Percentiles rank a stretch among this genome's conserved stretches.
Evolutionary conservation across 2,329 filamentous ascomycete genomes (phyloP).

Genomic region (Fusarium longipes): DNA sequence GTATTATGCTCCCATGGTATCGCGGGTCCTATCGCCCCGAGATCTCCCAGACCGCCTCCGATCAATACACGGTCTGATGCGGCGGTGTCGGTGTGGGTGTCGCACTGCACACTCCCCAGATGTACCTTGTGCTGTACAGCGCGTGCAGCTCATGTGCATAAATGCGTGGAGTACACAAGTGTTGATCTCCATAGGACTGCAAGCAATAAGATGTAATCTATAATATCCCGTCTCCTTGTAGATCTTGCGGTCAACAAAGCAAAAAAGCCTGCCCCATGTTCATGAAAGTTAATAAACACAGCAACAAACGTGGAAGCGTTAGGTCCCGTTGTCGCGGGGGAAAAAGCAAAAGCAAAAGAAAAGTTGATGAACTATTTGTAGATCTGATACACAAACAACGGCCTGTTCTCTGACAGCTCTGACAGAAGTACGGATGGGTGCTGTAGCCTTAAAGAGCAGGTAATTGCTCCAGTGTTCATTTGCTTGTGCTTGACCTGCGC

Average conservation of each 20-base stretch:
- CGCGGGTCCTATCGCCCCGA: constrained; percentile 25
- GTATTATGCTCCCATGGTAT: background rate
- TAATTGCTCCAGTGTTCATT: constrained; percentile 11
- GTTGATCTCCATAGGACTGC: constrained; percentile 32
- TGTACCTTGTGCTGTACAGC: constrained; percentile 16
- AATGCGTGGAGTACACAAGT: constrained; percentile 22
- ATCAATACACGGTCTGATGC: constrained; percentile 16
- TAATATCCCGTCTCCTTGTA: constrained; percentile 6
- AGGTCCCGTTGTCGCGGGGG: background rate
- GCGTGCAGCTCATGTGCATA: constrained; percentile 24
- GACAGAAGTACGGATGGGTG: background rate
- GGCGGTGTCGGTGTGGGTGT: constrained; percentile 18
- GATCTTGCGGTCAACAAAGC: constrained; percentile 31
- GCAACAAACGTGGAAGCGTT: background rate
- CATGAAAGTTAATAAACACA: background rate
- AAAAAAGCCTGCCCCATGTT: background rate
- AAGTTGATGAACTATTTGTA: constrained; percentile 14
- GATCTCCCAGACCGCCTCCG: constrained; percentile 34
- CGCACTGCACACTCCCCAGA: constrained; percentile 19
- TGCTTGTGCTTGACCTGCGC: constrained; percentile 20
- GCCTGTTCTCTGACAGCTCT: constrained; percentile 28
- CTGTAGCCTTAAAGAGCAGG: background rate
- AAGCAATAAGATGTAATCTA: constrained; percentile 27
- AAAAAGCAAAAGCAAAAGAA: constrained; percentile 28
- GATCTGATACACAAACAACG: constrained; percentile 18